Base-by-base conservation (phyloP, 2,329 filamentous ascomycete genomes). In the Colletotrichum lindemuthianum region DNA sequence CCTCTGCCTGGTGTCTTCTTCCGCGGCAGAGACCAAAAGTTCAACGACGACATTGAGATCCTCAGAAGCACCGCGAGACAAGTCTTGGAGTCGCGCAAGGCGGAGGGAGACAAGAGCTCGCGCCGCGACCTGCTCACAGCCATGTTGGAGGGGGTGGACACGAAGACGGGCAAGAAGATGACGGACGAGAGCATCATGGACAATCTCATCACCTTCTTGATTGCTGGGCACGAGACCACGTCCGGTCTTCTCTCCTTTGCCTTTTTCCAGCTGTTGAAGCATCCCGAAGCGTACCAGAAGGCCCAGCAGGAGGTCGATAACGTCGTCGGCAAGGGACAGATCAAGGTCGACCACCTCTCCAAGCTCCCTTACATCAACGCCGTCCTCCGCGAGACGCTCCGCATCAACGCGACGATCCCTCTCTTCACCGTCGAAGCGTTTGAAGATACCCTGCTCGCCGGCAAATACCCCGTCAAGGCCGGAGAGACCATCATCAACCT, bases 181-280 rank as follows among this genome's bases (percentile, higher is more conserved):
- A 82, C 78, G 0, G 86, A 90, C 67, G 77, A 83, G 6, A 84
- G 80, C 41, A 89, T 91, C 68, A 81, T 86, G 44, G 82, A 89
- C 72, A 91, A 92, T 69, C 84, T 92, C 78, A 86, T 90, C 60
- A 91, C 88, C 0, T 91, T 91, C 70, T 75, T 91, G 16, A 86
- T 88, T 68, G 87, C 87, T 54, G 85, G 88, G 3, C 88, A 90
- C 69, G 89, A 91, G 67, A 93, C 91, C 0, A 90, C 90, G 0
- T 87, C 88, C 1, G 89, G 89, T 4, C 77, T 90, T 11, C 75
- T 93, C 6, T 85, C 88, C 0, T 92, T 91, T 69, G 76, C 84
- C 0, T 85, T 91, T 55, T 90, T 88, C 71, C 82, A 89, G 58
- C 79, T 93, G 2, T 73, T 91, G 39, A 89, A 88, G 72, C 81